phyloP scores from a whole-genome alignment of 2,329 filamentous ascomycete genomes.

The Rhinocladiella similis region DNA sequence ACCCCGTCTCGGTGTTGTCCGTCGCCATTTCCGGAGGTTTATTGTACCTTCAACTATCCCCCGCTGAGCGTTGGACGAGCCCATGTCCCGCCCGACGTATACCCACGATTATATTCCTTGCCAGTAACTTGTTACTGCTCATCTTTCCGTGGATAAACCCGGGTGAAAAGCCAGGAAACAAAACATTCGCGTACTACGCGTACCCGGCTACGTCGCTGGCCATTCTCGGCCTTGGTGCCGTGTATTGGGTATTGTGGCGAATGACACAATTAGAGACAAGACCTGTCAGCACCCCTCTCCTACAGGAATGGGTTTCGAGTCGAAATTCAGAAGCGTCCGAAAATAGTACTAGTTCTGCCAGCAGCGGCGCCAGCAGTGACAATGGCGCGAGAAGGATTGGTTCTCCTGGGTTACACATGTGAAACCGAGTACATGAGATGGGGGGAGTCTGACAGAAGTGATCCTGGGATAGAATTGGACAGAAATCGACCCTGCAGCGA shows the following conservation, averaged over 20 bases:
- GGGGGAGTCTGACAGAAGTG: no score
- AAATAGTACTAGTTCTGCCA: neutral
- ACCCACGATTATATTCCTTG: conserved; percentile 59
- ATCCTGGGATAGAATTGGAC: no score
- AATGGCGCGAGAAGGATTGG: no score
- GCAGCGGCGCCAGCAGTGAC: no score
- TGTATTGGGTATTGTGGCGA: conserved; percentile 58
- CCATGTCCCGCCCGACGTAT: conserved; percentile 57
- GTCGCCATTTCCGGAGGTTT: conserved; percentile 47
- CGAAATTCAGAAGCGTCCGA: neutral
- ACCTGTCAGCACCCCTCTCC: neutral
- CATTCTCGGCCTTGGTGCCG: conserved; percentile 51
- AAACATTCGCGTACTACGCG: conserved; percentile 58
- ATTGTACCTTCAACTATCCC: conserved; percentile 45
- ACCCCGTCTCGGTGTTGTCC: conserved; percentile 34
- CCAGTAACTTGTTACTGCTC: conserved; percentile 63
- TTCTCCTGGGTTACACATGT: no score
- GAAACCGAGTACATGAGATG: no score
- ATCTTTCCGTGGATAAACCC: conserved; percentile 62
- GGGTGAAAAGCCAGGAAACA: conserved; percentile 43
- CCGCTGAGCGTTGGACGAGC: conserved; percentile 49
- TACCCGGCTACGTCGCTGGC: conserved; percentile 57
- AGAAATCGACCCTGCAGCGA: no score
- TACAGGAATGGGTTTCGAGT: neutral
- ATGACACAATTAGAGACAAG: conserved; percentile 29